Evolutionary conservation across 2,329 filamentous ascomycete species (phyloP).

Genomic region (Didymella exigua): DNA sequence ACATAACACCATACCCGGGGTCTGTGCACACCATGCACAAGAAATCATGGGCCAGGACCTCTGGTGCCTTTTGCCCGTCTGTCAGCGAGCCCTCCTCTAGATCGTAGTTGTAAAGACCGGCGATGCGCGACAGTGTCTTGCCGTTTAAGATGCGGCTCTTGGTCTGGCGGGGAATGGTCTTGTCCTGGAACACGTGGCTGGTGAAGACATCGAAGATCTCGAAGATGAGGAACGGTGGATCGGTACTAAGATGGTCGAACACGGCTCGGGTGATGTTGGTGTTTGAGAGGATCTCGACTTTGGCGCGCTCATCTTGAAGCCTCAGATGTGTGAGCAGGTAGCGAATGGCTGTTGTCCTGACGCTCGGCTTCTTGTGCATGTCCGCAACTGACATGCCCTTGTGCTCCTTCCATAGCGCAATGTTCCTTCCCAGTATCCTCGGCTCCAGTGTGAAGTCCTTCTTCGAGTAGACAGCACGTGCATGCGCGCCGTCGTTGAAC

Average conservation of each 20-base stretch:
- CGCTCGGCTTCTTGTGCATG: slow-evolving; percentile 69
- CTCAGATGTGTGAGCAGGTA: slow-evolving; percentile 81
- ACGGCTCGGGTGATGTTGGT: slow-evolving; percentile 70
- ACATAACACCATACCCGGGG: slow-evolving; percentile 72
- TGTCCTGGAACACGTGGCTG: slow-evolving; percentile 74
- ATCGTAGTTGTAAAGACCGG: slow-evolving; percentile 44
- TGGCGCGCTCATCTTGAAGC: slow-evolving; percentile 76
- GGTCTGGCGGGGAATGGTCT: slow-evolving; percentile 70
- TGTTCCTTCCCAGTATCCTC: slow-evolving; percentile 78
- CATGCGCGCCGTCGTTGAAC: slow-evolving; percentile 83
- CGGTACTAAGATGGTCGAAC: slow-evolving; percentile 77
- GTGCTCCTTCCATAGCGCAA: slow-evolving; percentile 67
- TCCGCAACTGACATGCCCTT: slow-evolving; percentile 65
- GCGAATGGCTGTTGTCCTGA: slow-evolving; percentile 80
- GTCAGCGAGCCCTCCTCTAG: slow-evolving; percentile 55
- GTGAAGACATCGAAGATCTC: slow-evolving; percentile 77
- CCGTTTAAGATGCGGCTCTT: slow-evolving; percentile 80
- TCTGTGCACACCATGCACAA: slow-evolving; percentile 77
- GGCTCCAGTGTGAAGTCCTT: slow-evolving; percentile 74
- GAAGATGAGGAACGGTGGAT: slow-evolving; percentile 74
- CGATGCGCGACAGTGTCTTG: slow-evolving; percentile 72
- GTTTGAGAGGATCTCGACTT: slow-evolving; percentile 81
- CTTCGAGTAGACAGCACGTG: slow-evolving; percentile 76
- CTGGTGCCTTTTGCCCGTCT: slow-evolving; percentile 61
- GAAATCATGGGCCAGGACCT: slow-evolving; percentile 75